Evolutionary conservation across 2,329 filamentous ascomycete genomes (phyloP).

Genomic region (Plectosphaerella plurivora): DNA sequence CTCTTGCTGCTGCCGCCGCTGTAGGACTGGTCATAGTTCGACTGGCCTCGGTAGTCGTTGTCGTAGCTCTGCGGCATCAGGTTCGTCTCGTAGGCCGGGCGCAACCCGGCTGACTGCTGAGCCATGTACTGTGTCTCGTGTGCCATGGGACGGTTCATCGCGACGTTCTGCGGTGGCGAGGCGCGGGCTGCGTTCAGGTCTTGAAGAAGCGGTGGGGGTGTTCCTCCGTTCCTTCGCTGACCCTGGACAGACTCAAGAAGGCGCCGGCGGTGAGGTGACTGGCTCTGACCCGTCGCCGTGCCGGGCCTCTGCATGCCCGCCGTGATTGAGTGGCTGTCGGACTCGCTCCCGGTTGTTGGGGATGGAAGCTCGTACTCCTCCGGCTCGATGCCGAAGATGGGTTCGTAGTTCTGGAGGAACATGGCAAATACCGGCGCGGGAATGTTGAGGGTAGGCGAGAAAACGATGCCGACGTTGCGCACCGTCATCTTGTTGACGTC

Average conservation of each 20-base stretch:
- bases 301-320: constrained; percentile 32
- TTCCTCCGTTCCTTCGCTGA: constrained; percentile 26
- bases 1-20: constrained; percentile 37
- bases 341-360: constrained; percentile 27
- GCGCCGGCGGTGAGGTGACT: constrained; percentile 48
- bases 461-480: constrained; percentile 95
- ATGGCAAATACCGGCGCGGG: constrained; percentile 90
- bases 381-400: constrained; percentile 73
- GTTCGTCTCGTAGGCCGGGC: constrained; percentile 41
- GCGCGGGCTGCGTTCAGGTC: constrained; percentile 24
- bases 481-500: constrained; percentile 97
- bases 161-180: constrained; percentile 32
- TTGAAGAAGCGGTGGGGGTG: constrained; percentile 43
- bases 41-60: constrained; percentile 15
- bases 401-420: constrained; percentile 85
- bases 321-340: constrained; percentile 15
- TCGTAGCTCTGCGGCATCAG: constrained; percentile 25
- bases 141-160: constrained; percentile 21
- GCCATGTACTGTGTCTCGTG: constrained; percentile 40
- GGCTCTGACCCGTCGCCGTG: constrained; percentile 39
- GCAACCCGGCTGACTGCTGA: constrained; percentile 27
- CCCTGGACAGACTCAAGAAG: constrained; percentile 35
- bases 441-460: constrained; percentile 94
- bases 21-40: constrained; percentile 32
- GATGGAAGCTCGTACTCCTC: constrained; percentile 58